These are phyloP conservation scores for Xylariomycetidae sp. DNA, from an alignment of 2,329 filamentous ascomycete species.

Conservation along the genomic window DNA sequence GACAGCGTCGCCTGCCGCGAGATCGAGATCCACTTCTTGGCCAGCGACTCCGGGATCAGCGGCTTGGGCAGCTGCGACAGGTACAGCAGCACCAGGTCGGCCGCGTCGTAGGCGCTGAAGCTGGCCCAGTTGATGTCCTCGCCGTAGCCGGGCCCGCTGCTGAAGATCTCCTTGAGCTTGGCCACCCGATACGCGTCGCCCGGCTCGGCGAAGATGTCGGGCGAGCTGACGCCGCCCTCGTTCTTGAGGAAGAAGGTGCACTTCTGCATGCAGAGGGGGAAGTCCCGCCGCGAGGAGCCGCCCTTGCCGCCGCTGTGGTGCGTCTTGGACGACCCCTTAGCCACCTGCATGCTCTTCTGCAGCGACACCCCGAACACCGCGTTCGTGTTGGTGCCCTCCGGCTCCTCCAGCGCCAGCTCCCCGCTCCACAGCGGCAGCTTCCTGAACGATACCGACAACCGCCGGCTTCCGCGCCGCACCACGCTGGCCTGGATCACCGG, in stretches of 20 bases:
- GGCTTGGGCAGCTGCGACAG: constrained; percentile 34
- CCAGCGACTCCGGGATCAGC: constrained; percentile 31
- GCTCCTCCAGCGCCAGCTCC: constrained; percentile 18
- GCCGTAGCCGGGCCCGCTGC: constrained; percentile 30
- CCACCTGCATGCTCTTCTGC: constrained; percentile 33
- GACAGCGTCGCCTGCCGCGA: constrained; percentile 33
- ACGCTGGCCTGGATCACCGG: constrained; percentile 24
- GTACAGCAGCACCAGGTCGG: constrained; percentile 33
- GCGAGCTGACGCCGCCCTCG: constrained; percentile 27
- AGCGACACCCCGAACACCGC: constrained; percentile 35
- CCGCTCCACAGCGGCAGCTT: constrained; percentile 26
- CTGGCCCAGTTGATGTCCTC: constrained; percentile 30
- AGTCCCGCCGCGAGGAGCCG: constrained; percentile 30
- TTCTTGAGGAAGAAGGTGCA: constrained; percentile 33
- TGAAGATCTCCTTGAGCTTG: constrained; percentile 32
- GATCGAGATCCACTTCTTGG: constrained; percentile 34
- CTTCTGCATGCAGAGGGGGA: constrained; percentile 36
- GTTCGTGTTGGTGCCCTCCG: constrained; percentile 20
- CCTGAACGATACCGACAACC: constrained; percentile 27
- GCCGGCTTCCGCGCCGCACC: constrained; percentile 22
- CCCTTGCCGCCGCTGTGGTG: constrained; percentile 29
- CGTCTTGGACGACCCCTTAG: constrained; percentile 32
- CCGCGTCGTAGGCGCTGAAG: constrained; percentile 35
- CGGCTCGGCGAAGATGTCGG: constrained; percentile 32
- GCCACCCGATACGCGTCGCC: constrained; percentile 28